Evolutionary conservation across 2,329 filamentous ascomycete genomes (phyloP).

Genomic region (Botrytis elliptica): DNA sequence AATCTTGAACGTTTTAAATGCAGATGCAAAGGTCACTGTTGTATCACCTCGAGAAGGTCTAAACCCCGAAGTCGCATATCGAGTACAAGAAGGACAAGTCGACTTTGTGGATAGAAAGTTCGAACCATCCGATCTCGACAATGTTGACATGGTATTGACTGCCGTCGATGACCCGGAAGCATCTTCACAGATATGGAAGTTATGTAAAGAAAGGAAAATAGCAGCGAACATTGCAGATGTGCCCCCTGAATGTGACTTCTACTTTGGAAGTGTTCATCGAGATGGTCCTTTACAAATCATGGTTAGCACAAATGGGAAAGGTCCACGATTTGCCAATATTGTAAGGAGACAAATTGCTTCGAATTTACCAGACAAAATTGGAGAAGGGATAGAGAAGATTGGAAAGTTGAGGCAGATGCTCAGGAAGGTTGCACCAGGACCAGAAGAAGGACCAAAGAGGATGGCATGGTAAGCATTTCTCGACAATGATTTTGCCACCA

Average conservation of each 20-base stretch:
- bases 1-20: constrained; percentile 91
- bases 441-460: constrained; percentile 75
- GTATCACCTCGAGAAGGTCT: constrained; percentile 77
- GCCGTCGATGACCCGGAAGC: constrained; percentile 91
- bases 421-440: constrained; percentile 69
- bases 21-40: constrained; percentile 86
- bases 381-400: constrained; percentile 81
- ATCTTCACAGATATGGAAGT: constrained; percentile 87
- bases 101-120: constrained; percentile 81
- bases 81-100: constrained; percentile 73
- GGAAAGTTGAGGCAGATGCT: constrained; percentile 77
- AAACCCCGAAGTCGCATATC: constrained; percentile 83
- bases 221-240: constrained; percentile 97
- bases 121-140: constrained; percentile 81
- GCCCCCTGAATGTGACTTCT: constrained; percentile 95
- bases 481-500: constrained; percentile 17
- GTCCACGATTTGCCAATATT: constrained; percentile 83
- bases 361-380: constrained; percentile 73
- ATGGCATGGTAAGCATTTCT: constrained; percentile 73
- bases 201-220: constrained; percentile 82
- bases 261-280: constrained; percentile 93
- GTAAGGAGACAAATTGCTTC: constrained; percentile 80
- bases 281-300: constrained; percentile 96
- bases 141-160: constrained; percentile 84
- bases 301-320: constrained; percentile 98